Conservation (phyloP, 345 rosid genomes). For the Hibiscus trionum region DNA sequence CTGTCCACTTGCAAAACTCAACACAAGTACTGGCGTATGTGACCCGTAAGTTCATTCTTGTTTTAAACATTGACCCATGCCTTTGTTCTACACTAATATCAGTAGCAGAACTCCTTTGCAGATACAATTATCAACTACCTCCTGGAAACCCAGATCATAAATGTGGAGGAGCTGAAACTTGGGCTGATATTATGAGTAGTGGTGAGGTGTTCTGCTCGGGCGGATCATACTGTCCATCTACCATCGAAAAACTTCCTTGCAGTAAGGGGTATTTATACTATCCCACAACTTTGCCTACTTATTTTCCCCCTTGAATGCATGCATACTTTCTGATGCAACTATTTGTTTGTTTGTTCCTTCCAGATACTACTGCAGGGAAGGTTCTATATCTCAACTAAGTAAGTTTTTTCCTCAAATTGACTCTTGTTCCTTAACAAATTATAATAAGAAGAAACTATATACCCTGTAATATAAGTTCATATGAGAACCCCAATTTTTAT, state of each 20-base stretch:
- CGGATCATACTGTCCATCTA: conserved; percentile 88
- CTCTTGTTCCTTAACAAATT: background rate
- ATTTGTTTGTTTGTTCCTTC: conserved; percentile 18
- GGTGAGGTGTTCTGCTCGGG: conserved; percentile 82
- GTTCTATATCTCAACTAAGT: conserved; percentile 68
- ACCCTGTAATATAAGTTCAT: background rate
- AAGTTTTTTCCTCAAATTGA: conserved; percentile 14
- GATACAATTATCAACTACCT: conserved; percentile 86
- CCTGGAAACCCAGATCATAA: conserved; percentile 66
- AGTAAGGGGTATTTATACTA: conserved; percentile 62
- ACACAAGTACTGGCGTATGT: conserved; percentile 66
- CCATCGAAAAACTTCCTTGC: conserved; percentile 71
- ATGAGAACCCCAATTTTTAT: background rate
- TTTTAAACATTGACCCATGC: background rate
- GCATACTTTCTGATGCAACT: background rate
- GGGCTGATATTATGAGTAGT: conserved; percentile 82
- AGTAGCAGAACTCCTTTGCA: conserved; percentile 49
- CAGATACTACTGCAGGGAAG: conserved; percentile 87
- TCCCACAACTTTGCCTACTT: conserved; percentile 22
- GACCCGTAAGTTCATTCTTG: conserved; percentile 75
- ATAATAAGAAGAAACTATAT: background rate
- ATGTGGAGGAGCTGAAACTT: conserved; percentile 91
- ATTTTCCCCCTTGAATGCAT: background rate
- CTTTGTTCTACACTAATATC: conserved; percentile 20
- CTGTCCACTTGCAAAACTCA: conserved; percentile 69